Evolutionary conservation across 2,329 filamentous ascomycete species (phyloP).

Genomic region (Ilyonectria mors-panacis): DNA sequence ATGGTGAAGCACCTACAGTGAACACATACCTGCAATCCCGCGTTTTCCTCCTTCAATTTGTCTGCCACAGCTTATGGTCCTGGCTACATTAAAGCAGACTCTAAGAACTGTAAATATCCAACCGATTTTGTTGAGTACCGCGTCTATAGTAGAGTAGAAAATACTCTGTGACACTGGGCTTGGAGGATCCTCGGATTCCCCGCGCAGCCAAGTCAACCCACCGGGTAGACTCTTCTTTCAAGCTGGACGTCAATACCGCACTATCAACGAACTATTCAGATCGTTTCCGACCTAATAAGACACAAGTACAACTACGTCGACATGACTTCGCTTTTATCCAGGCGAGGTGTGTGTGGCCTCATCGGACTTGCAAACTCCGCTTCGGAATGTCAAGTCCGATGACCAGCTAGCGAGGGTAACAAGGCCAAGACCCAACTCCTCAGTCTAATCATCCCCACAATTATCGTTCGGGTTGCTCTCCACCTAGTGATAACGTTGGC

Average conservation of each 20-base stretch:
- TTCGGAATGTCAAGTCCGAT: constrained; percentile 1
- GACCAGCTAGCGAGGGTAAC: not conserved
- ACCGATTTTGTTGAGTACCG: no score
- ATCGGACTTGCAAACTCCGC: not conserved
- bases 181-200: no score
- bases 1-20: rapidly evolving
- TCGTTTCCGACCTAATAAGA: not conserved
- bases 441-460: constrained; percentile 2
- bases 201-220: no score
- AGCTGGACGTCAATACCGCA: no score
- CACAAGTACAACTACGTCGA: not conserved
- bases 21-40: no score
- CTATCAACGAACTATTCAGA: not conserved
- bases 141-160: no score
- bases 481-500: constrained; percentile 10
- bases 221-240: no score
- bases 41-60: no score
- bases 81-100: no score
- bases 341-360: not conserved
- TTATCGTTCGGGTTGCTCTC: constrained; percentile 2
- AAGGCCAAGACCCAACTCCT: not conserved
- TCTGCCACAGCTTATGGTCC: no score
- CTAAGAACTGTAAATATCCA: no score
- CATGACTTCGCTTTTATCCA: not conserved
- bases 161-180: no score